phyloP scores from a whole-genome alignment of 352 stramenopile species.

The Pythium periplocum region DNA sequence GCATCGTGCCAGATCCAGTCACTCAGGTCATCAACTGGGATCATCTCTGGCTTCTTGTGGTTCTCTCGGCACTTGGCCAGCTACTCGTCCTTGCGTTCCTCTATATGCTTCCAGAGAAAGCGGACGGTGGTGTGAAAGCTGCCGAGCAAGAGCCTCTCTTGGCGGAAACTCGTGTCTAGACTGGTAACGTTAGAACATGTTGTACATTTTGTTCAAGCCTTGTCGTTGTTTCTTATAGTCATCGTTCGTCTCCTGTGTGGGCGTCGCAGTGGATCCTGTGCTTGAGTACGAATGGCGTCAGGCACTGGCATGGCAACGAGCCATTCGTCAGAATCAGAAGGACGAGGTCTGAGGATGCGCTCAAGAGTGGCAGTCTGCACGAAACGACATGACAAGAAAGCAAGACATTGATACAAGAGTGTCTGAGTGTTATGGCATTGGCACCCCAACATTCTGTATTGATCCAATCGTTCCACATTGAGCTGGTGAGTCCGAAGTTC shows the following conservation, averaged over 20 bases:
- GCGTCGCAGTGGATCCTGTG: too few relatives aligned
- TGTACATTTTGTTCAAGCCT: not conserved
- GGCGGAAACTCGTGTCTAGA: slow-evolving; percentile 13
- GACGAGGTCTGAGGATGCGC: too few relatives aligned
- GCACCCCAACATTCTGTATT: slow-evolving; percentile 8
- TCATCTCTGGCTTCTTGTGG: slow-evolving; percentile 52
- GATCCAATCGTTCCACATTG: slow-evolving; percentile 28
- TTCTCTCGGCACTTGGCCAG: slow-evolving; percentile 50
- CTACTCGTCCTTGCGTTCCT: slow-evolving; percentile 69
- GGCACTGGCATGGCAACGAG: too few relatives aligned
- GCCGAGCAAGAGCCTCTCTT: slow-evolving; percentile 47
- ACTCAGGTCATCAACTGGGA: slow-evolving; percentile 59
- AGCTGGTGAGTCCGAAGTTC: slow-evolving; percentile 29
- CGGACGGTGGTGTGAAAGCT: slow-evolving; percentile 17
- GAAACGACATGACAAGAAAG: not conserved
- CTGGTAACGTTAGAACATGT: slow-evolving; percentile 3
- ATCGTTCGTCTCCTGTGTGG: too few relatives aligned
- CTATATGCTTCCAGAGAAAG: slow-evolving; percentile 62
- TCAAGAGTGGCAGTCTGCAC: slow-evolving; percentile 1
- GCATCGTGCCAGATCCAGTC: slow-evolving; percentile 47
- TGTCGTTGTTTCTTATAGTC: too few relatives aligned
- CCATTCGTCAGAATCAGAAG: too few relatives aligned
- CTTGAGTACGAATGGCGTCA: too few relatives aligned
- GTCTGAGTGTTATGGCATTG: not conserved
- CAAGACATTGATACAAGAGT: not conserved